Evolutionary conservation across 2,329 filamentous ascomycete species (phyloP).

Genomic region (Pestalotiopsis sp.): DNA sequence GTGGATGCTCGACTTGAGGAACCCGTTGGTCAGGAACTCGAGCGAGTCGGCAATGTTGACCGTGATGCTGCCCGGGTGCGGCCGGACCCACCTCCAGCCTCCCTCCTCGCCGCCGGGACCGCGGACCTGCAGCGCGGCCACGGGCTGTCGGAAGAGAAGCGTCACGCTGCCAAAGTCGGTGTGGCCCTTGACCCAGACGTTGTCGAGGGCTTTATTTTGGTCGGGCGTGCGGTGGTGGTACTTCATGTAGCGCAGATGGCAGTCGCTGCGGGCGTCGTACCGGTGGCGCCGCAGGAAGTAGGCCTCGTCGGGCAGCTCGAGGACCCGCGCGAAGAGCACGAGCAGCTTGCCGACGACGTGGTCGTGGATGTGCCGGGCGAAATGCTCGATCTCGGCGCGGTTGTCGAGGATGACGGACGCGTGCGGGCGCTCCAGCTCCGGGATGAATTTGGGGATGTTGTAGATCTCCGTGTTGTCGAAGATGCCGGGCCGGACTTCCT

Average conservation of each 20-base stretch:
- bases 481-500: slow-evolving; percentile 35
- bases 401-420: slow-evolving; percentile 35
- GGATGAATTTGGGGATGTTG: slow-evolving; percentile 44
- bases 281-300: slow-evolving; percentile 37
- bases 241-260: slow-evolving; percentile 43
- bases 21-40: slow-evolving; percentile 48
- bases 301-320: slow-evolving; percentile 38
- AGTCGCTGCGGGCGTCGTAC: slow-evolving; percentile 36
- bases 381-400: slow-evolving; percentile 33
- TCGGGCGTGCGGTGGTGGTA: slow-evolving; percentile 36
- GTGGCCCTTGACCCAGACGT: slow-evolving; percentile 42
- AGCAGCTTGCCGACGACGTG: slow-evolving; percentile 36
- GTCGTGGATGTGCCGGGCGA: slow-evolving; percentile 46
- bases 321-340: slow-evolving; percentile 39
- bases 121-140: slow-evolving; percentile 40
- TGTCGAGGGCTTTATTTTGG: slow-evolving; percentile 37
- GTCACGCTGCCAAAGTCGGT: slow-evolving; percentile 43
- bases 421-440: slow-evolving; percentile 32
- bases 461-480: slow-evolving; percentile 42
- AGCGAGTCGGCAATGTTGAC: slow-evolving; percentile 55
- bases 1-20: slow-evolving; percentile 47
- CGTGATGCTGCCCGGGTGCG: slow-evolving; percentile 51
- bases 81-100: slow-evolving; percentile 44
- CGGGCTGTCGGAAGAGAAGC: slow-evolving; percentile 40
- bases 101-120: slow-evolving; percentile 34